Conservation (phyloP, 441 rosid genomes). For the Geranium incanum region DNA sequence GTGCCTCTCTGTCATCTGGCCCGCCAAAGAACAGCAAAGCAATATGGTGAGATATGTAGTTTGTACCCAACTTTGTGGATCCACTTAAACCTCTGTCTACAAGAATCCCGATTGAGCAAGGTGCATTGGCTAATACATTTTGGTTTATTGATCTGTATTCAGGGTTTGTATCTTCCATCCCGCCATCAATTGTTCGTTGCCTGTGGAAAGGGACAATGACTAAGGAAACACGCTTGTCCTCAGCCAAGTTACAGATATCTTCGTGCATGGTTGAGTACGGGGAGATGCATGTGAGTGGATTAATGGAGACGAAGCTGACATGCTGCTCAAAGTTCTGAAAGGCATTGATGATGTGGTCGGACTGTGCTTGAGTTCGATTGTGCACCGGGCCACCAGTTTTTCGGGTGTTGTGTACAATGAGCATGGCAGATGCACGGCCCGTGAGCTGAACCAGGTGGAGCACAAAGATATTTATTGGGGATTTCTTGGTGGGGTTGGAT, state of each 20-base stretch:
- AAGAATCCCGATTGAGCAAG: constrained; percentile 83
- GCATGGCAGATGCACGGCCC: constrained; percentile 93
- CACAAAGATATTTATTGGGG: constrained; percentile 64
- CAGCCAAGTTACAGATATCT: constrained; percentile 78
- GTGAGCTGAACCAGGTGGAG: constrained; percentile 95
- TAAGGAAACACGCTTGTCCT: constrained; percentile 73
- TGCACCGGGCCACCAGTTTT: constrained; percentile 69
- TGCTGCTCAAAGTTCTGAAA: constrained; percentile 81
- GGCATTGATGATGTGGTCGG: constrained; percentile 85
- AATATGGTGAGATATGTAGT: constrained; percentile 55
- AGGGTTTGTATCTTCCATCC: constrained; percentile 90
- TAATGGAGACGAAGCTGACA: constrained; percentile 46
- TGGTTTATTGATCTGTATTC: constrained; percentile 73
- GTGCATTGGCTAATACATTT: constrained; percentile 60
- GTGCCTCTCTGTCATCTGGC: constrained; percentile 79
- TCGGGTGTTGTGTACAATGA: constrained; percentile 76
- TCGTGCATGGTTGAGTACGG: constrained; percentile 95
- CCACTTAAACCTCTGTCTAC: constrained; percentile 75
- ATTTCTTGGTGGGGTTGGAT: constrained; percentile 63
- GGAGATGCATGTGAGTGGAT: constrained; percentile 86
- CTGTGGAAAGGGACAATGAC: constrained; percentile 88
- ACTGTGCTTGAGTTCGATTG: constrained; percentile 87
- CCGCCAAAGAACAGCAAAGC: constrained; percentile 79
- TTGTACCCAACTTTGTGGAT: constrained; percentile 38
- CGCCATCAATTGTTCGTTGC: constrained; percentile 57